These are phyloP conservation scores for Vigna mungo DNA, from an alignment of 306 rosid species.

Conservation along the genomic window DNA sequence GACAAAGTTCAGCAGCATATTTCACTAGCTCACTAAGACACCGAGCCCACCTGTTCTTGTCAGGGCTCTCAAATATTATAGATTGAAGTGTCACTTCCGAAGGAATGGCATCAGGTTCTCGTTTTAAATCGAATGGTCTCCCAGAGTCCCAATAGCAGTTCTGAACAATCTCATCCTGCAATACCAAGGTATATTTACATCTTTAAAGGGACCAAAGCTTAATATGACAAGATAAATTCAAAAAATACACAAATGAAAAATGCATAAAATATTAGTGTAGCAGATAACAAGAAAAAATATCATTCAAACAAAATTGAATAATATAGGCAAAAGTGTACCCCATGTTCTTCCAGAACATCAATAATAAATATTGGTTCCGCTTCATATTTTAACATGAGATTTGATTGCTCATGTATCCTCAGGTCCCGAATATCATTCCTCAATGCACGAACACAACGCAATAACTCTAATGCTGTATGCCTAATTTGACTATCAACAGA, in stretches of 20 bases:
- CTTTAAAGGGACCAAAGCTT: conserved; percentile 1
- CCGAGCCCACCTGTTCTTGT: conserved; percentile 98
- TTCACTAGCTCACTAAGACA: conserved; percentile 96
- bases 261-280: conserved; percentile 44
- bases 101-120: conserved; percentile 95
- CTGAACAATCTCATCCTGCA: conserved; percentile 98
- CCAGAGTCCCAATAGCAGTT: conserved; percentile 98
- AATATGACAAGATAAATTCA: conserved; percentile 40
- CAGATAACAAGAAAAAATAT: conserved; percentile 46
- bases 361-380: conserved; percentile 93
- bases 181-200: conserved; percentile 43
- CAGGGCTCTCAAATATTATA: conserved; percentile 97
- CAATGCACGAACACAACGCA: conserved; percentile 97
- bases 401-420: conserved; percentile 67
- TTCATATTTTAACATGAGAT: conserved; percentile 74
- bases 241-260: conserved; percentile 17
- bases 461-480: conserved; percentile 90
- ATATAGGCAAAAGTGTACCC: conserved; percentile 61
- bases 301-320: conserved; percentile 32
- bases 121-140: conserved; percentile 91
- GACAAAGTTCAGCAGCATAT: conserved; percentile 96
- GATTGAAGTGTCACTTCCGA: conserved; percentile 93
- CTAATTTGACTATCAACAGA: conserved; percentile 97
- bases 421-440: conserved; percentile 88
- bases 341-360: conserved; percentile 98